phyloP scores from a whole-genome alignment of 768 basidiomycete genomes.

The Termitomyces sp. region DNA sequence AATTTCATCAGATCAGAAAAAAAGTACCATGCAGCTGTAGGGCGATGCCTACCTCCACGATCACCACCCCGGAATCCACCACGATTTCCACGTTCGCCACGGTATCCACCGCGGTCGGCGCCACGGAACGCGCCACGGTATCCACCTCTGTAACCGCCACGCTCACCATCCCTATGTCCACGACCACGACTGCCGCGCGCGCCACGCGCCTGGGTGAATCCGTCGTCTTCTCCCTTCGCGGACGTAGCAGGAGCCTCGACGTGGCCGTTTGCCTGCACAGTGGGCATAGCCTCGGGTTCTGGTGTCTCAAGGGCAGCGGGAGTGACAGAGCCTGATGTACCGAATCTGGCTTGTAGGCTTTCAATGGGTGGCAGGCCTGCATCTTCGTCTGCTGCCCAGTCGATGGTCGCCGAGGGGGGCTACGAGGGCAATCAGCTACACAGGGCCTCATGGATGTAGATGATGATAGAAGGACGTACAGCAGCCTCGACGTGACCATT shows the following conservation, averaged over 20 bases:
- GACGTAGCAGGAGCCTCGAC: conserved; percentile 16
- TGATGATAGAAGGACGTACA: conserved; percentile 1
- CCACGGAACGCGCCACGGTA: conserved; percentile 32
- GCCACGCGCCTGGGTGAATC: conserved; percentile 48
- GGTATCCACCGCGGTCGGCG: conserved; percentile 20
- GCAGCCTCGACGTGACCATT: conserved; percentile 13
- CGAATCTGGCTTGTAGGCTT: conserved; percentile 70
- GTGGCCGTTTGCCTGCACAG: conserved; percentile 25
- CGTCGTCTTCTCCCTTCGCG: conserved; percentile 47
- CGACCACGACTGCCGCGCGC: conserved; percentile 38
- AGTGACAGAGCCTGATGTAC: conserved; percentile 66
- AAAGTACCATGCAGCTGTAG: neutral
- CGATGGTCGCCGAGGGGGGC: conserved; percentile 37
- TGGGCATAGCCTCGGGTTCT: conserved; percentile 17
- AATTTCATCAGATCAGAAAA: neutral
- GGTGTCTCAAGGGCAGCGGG: conserved; percentile 34
- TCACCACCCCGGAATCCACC: conserved; percentile 34
- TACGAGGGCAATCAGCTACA: neutral
- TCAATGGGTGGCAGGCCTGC: conserved; percentile 74
- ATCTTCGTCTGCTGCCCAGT: conserved; percentile 85
- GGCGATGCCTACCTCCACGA: conserved; percentile 27
- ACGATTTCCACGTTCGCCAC: conserved; percentile 32
- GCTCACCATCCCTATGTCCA: conserved; percentile 29
- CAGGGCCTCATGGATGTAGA: neutral
- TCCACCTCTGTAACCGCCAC: conserved; percentile 20